Evolutionary conservation across 108 stramenopile genomes (phyloP).

Genomic region (Nitzschia sp.): DNA sequence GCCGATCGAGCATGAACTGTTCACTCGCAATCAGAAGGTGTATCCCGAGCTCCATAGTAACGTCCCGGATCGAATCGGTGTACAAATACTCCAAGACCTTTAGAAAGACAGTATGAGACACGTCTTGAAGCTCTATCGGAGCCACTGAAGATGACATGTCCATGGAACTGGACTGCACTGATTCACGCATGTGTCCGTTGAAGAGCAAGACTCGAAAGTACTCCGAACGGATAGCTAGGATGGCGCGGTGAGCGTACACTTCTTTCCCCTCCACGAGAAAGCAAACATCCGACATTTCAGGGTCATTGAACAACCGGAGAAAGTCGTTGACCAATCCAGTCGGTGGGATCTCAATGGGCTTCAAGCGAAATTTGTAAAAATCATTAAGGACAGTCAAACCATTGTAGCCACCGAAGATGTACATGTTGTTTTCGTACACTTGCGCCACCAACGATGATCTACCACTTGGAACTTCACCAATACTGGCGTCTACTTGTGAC

Average conservation of each 20-base stretch:
- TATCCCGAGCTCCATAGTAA: conserved; percentile 75
- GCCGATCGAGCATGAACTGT: conserved; percentile 88
- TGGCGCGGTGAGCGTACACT: conserved; percentile 89
- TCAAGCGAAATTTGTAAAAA: conserved; percentile 91
- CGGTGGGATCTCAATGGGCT: conserved; percentile 78
- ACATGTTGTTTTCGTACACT: conserved; percentile 85
- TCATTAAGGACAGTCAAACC: conserved; percentile 90
- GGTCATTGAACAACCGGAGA: conserved; percentile 63
- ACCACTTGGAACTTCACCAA: conserved; percentile 80
- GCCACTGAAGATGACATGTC: conserved; percentile 2
- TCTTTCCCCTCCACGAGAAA: conserved; percentile 90
- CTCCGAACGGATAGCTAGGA: conserved; percentile 88
- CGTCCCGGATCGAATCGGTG: conserved; percentile 81
- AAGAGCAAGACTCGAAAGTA: conserved; percentile 93
- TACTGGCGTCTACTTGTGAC: conserved; percentile 64
- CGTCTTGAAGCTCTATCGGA: conserved; percentile 74
- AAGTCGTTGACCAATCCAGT: conserved; percentile 81
- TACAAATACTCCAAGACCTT: conserved; percentile 94
- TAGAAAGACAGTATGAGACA: conserved; percentile 84
- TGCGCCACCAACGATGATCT: conserved; percentile 90
- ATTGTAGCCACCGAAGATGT: conserved; percentile 84
- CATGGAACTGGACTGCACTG: conserved; percentile 9
- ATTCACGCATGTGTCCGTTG: conserved; percentile 88
- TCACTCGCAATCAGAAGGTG: conserved; percentile 91
- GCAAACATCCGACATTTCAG: conserved; percentile 85